phyloP scores from a whole-genome alignment of 1,139 yeast species.

The Candida sp. region DNA sequence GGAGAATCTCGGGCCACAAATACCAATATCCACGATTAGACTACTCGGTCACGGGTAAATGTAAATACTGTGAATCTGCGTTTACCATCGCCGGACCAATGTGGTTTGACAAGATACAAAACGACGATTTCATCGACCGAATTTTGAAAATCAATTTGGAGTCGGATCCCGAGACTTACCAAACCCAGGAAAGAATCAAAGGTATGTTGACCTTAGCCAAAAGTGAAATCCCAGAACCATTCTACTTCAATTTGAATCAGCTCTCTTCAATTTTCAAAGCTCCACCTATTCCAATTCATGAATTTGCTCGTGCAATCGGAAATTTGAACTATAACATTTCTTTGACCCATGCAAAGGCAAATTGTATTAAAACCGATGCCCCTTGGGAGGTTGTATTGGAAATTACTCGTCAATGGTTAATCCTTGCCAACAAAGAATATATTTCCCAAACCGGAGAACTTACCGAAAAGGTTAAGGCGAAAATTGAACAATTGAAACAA shows the following conservation, averaged over 20 bases:
- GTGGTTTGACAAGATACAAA: constrained; percentile 86
- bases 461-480: constrained; percentile 31
- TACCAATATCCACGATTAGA: constrained; percentile 31
- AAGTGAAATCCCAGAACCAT: constrained; percentile 66
- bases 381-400: constrained; percentile 79
- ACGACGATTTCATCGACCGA: constrained; percentile 58
- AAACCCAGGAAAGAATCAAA: constrained; percentile 74
- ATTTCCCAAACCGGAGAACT: constrained; percentile 23
- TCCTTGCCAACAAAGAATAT: constrained; percentile 31
- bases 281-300: constrained; percentile 78
- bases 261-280: constrained; percentile 73
- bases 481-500: constrained; percentile 20
- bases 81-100: constrained; percentile 92
- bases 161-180: constrained; percentile 38
- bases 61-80: constrained; percentile 67
- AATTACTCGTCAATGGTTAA: constrained; percentile 66
- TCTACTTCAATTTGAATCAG: constrained; percentile 79
- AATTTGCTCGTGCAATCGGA: constrained; percentile 76
- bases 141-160: constrained; percentile 54
- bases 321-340: constrained; percentile 80
- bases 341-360: constrained; percentile 83
- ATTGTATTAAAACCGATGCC: constrained; percentile 86
- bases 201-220: constrained; percentile 90
- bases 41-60: constrained; percentile 38
- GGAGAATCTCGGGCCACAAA: constrained; percentile 43